Evolutionary conservation across 495 filamentous ascomycete genomes (phyloP), one percentile per base, ranked within the genome.

Genomic region (Lasiosphaeris hirsuta): DNA sequence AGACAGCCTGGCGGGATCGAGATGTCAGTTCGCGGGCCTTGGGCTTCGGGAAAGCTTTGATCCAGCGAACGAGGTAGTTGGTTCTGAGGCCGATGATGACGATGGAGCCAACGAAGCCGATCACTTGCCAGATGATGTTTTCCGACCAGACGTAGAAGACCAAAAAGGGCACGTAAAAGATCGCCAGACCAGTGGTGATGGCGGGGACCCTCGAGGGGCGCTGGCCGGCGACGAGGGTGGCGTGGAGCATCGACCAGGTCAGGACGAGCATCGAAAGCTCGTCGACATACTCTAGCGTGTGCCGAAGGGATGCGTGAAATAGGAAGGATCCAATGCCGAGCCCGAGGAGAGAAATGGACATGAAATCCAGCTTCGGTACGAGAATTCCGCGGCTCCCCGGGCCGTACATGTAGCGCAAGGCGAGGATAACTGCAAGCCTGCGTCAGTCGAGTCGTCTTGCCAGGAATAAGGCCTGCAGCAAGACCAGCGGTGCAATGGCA

Each of bases 241-340:
- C 77, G 34, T 84, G 78, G 0, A 84, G 64, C 23, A 84, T 69
- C 7, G 76, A 69, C 51, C 75, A 78, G 1, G 74, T 75, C 5
- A 82, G 72, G 7, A 81, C 63, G 43, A 79, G 74, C 82, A 86
- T 86, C 8, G 52, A 58, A 1, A 58, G 56, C 42, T 58, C 56
- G 49, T 58, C 56, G 56, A 58, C 56, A n/a, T 23, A 58, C 40
- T 58, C 56, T 8, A 58, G 49, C 4, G 47, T 52, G 13, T 52
- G 33, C 10, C 56, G 49, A 14, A 58, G 48, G 40, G 56, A 58
- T 4, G 56, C 56, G 56, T 58, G 56, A 34, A 58, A 58, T 5
- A 58, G 40, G 41, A 58, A 58, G 48, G 56, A 58, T 8, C 56
- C 56, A 17, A 58, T 34, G 38, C 56, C 56, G 47, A 58, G 56